A percentile compares a stretch with the other conserved stretches of the same genome.
Conservation (phyloP, 202 grass and related monocot species). For the Carex sylvatica region DNA sequence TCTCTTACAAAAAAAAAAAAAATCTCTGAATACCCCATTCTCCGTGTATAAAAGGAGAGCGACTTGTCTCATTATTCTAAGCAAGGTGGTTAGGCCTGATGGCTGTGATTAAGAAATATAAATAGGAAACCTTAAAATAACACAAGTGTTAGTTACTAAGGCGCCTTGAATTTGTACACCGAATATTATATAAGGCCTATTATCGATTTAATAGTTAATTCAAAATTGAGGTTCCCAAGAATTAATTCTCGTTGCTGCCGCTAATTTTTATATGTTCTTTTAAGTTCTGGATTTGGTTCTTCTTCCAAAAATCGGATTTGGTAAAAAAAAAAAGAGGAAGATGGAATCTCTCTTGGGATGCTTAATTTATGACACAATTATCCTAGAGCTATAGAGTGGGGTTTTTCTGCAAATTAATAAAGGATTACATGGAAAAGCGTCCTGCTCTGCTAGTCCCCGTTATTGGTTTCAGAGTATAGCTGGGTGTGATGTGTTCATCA, state of each 20-base stretch:
- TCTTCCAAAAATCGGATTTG: slow-evolving; percentile 11
- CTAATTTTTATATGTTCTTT: not conserved
- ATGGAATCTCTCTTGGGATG: slow-evolving; percentile 48
- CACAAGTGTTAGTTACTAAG: not conserved
- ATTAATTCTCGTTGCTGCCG: not conserved
- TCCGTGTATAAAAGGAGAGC: not conserved
- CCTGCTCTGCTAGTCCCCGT: slow-evolving; percentile 27
- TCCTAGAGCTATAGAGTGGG: not conserved
- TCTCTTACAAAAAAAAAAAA: not conserved
- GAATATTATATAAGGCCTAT: not conserved
- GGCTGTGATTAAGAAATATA: slow-evolving; percentile 1
- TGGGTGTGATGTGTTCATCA: no score
- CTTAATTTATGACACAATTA: slow-evolving; percentile 32
- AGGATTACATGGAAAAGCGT: slow-evolving; percentile 22
- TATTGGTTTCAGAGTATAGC: not conserved
- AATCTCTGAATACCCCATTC: not conserved
- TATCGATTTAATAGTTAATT: slow-evolving; percentile 4
- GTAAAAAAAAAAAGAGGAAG: slow-evolving; percentile 26
- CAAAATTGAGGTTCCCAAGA: not conserved
- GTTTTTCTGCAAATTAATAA: slow-evolving; percentile 16
- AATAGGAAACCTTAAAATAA: slow-evolving; percentile 33
- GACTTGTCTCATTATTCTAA: slow-evolving; percentile 2
- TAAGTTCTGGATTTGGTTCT: slow-evolving; percentile 21
- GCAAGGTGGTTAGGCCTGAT: not conserved
- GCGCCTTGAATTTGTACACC: slow-evolving; percentile 21